phyloP scores from a whole-genome alignment of 2,329 filamentous ascomycete species.

The Karstenula rhodostoma region DNA sequence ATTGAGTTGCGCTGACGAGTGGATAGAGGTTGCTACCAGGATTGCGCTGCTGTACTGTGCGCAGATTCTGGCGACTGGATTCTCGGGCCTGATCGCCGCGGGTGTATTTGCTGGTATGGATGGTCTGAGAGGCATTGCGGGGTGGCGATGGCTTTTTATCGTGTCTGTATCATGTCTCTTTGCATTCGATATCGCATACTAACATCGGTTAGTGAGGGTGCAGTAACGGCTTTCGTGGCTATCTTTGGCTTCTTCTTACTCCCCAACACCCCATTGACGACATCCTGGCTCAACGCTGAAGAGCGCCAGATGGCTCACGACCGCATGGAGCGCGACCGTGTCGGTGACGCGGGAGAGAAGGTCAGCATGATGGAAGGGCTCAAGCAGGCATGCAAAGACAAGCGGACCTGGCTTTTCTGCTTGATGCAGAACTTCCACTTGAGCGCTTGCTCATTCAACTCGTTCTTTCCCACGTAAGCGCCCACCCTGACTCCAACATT shows the following conservation, averaged over 20 bases:
- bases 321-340: conserved; percentile 57
- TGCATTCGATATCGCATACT: background rate
- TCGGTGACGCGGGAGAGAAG: conserved; percentile 50
- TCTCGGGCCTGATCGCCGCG: conserved; percentile 54
- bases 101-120: conserved; percentile 42
- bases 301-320: conserved; percentile 52
- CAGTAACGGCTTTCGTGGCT: conserved; percentile 44
- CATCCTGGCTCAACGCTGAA: conserved; percentile 56
- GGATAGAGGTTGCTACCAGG: conserved; percentile 53
- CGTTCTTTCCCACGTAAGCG: conserved; percentile 38
- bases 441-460: conserved; percentile 40
- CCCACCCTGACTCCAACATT: background rate
- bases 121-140: conserved; percentile 30
- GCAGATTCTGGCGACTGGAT: conserved; percentile 50
- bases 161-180: conserved; percentile 17
- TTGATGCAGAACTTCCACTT: conserved; percentile 43
- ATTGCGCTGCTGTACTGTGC: conserved; percentile 60
- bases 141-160: conserved; percentile 43
- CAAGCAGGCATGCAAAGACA: conserved; percentile 38
- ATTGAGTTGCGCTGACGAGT: too few relatives aligned
- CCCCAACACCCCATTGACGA: conserved; percentile 45
- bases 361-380: conserved; percentile 39
- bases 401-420: conserved; percentile 42
- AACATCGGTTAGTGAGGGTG: conserved; percentile 38
- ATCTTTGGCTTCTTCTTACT: conserved; percentile 52